Evolutionary conservation across 2,329 filamentous ascomycete genomes (phyloP).

Genomic region (Colletotrichum cordylinicola): DNA sequence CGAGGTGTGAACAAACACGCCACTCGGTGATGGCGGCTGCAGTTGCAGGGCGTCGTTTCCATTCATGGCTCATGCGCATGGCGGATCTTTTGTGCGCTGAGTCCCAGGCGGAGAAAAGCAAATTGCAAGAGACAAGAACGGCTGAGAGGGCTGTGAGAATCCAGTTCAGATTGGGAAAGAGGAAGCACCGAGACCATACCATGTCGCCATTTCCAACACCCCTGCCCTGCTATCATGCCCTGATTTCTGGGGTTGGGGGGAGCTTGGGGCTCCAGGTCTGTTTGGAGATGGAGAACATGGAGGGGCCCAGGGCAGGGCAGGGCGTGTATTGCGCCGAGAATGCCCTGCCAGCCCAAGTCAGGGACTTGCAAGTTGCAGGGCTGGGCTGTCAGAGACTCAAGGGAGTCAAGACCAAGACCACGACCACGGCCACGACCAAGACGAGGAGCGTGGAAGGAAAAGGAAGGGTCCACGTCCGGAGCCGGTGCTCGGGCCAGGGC

Average conservation of each 20-base stretch:
- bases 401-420: neutral
- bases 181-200: slow-evolving; percentile 1
- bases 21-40: neutral
- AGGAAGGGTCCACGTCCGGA: neutral
- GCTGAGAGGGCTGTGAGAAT: slow-evolving; percentile 8
- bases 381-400: neutral
- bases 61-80: neutral
- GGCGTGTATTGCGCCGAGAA: neutral
- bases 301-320: neutral
- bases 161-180: slow-evolving; percentile 4
- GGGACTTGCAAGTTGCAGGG: neutral
- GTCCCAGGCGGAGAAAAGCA: neutral
- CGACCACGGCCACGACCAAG: neutral
- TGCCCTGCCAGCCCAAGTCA: neutral
- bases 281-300: neutral
- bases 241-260: neutral
- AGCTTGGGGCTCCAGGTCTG: neutral
- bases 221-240: neutral
- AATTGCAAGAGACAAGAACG: neutral
- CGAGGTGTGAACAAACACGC: neutral
- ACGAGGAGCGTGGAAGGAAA: neutral
- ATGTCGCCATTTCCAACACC: slow-evolving; percentile 4
- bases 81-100: neutral
- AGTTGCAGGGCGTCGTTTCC: neutral
- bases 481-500: neutral